Conservation (phyloP, 768 basidiomycete genomes). For the Xerocomellus chrysenteron region DNA sequence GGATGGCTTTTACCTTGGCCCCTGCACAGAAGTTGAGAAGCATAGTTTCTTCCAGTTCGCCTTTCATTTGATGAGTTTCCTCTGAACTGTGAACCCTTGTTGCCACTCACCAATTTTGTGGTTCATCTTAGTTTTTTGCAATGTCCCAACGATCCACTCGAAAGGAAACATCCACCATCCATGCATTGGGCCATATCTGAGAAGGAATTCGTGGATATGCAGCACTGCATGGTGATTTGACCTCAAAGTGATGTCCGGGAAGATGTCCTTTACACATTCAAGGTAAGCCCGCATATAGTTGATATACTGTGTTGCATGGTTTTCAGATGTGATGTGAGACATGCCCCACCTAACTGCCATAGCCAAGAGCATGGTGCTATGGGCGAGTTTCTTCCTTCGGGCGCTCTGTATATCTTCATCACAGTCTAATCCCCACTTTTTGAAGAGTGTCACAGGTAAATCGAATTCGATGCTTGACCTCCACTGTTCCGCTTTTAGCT, state of each 20-base stretch:
- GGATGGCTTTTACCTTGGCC: not conserved
- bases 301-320: slow-evolving; percentile 15
- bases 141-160: slow-evolving; percentile 25
- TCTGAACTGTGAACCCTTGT: too few relatives aligned
- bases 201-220: slow-evolving; percentile 29
- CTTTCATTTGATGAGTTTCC: not conserved
- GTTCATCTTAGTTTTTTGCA: slow-evolving; percentile 20
- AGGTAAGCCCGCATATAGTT: slow-evolving; percentile 29
- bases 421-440: slow-evolving; percentile 22
- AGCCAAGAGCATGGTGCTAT: slow-evolving; percentile 26
- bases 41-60: slow-evolving; percentile 8
- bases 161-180: slow-evolving; percentile 38
- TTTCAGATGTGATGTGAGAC: slow-evolving; percentile 16
- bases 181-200: slow-evolving; percentile 32
- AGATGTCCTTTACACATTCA: slow-evolving; percentile 15
- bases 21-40: not conserved
- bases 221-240: slow-evolving; percentile 36
- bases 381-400: slow-evolving; percentile 14
- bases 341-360: slow-evolving; percentile 11
- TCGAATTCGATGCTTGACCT: slow-evolving; percentile 24
- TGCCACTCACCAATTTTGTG: not conserved
- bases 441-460: slow-evolving; percentile 26
- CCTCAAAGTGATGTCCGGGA: slow-evolving; percentile 14
- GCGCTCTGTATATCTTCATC: not conserved
- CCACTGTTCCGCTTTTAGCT: slow-evolving; percentile 36